Conservation (phyloP, 2,329 filamentous ascomycete species). For the Diaporthe batatas region DNA sequence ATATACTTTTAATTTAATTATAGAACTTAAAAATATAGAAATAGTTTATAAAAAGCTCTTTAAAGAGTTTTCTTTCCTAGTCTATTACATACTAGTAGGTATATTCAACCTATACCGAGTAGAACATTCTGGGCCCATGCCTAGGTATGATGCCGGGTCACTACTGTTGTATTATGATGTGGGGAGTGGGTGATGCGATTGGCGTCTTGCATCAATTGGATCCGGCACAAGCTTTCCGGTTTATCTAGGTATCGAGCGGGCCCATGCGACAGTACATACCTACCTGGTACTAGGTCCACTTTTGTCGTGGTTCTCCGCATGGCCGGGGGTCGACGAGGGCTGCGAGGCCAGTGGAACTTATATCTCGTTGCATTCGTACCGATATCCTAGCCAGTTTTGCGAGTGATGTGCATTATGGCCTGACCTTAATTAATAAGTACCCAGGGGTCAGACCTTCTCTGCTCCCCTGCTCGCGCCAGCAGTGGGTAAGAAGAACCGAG, state of each 20-base stretch:
- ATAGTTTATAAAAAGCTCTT: too few species aligned
- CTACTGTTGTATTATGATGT: not conserved
- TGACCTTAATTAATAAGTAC: too few species aligned
- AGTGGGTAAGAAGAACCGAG: too few species aligned
- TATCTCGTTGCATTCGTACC: not conserved
- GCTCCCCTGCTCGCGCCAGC: too few species aligned
- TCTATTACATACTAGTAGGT: too few species aligned
- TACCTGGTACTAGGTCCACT: conserved; percentile 3
- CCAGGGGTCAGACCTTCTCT: too few species aligned
- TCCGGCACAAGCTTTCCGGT: not conserved
- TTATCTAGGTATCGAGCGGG: not conserved
- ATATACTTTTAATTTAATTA: too few species aligned
- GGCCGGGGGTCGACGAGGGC: not conserved
- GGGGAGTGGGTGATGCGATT: not conserved
- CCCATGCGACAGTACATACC: not conserved
- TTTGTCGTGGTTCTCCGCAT: conserved; percentile 16
- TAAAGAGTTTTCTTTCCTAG: too few species aligned
- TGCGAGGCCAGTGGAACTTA: not conserved
- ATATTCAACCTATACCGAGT: too few species aligned
- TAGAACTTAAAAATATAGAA: too few species aligned
- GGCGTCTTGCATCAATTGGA: not conserved
- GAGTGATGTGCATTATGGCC: not conserved
- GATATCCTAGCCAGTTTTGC: not conserved
- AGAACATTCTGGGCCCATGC: too few species aligned
- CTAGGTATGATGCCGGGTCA: too few species aligned